phyloP scores from a whole-genome alignment of 2,329 filamentous ascomycete genomes.

The Coniella vitis region DNA sequence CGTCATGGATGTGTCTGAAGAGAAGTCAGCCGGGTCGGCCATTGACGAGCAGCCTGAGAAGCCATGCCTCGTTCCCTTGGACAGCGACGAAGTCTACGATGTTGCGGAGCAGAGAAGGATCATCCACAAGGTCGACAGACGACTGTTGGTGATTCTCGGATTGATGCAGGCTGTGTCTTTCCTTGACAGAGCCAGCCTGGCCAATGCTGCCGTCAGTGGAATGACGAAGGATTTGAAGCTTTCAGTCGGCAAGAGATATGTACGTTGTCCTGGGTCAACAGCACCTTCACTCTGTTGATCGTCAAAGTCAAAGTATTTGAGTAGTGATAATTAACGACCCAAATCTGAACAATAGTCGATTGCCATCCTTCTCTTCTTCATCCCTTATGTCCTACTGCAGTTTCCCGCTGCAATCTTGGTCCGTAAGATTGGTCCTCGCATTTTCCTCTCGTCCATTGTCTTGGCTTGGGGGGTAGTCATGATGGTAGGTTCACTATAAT shows the following conservation, averaged over 20 bases:
- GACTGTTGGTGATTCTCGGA: conserved; percentile 55
- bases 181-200: conserved; percentile 74
- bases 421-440: conserved; percentile 19
- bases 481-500: conserved; percentile 5
- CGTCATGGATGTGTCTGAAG: not conserved
- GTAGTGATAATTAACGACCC: too few species aligned
- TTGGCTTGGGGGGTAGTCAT: conserved; percentile 19
- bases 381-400: conserved; percentile 20
- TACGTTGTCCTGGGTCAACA: conserved; percentile 21
- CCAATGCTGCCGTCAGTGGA: conserved; percentile 63
- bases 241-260: conserved; percentile 36
- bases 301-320: too few species aligned
- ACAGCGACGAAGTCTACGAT: conserved; percentile 42
- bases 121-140: conserved; percentile 61
- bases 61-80: not conserved
- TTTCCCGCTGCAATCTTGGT: conserved; percentile 18
- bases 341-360: conserved; percentile 1
- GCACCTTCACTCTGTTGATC: too few species aligned
- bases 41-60: not conserved
- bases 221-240: conserved; percentile 44
- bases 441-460: conserved; percentile 19
- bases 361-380: conserved; percentile 18
- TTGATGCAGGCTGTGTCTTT: conserved; percentile 67
- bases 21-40: not conserved
- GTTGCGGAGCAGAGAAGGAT: conserved; percentile 59